These are phyloP conservation scores for Phytopythium montanum DNA, from an alignment of 352 stramenopile genomes.

Conservation along the genomic window DNA sequence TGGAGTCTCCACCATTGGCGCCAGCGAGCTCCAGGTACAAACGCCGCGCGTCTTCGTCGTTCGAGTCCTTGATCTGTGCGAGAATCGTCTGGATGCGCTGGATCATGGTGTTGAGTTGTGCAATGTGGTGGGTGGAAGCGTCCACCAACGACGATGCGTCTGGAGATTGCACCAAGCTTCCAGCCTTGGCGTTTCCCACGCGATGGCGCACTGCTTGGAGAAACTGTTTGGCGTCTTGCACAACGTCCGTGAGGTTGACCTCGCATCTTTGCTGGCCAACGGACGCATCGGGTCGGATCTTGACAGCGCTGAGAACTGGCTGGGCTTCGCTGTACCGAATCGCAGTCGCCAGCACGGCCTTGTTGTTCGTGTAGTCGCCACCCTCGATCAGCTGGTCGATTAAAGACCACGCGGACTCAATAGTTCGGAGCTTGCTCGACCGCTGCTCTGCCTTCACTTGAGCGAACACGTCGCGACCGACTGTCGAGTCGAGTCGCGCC, in stretches of 20 bases:
- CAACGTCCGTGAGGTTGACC: constrained; percentile 28
- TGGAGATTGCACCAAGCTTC: constrained; percentile 8
- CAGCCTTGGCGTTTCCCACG: constrained; percentile 14
- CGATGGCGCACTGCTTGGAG: constrained; percentile 24
- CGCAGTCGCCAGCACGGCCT: constrained; percentile 25
- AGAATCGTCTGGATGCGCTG: constrained; percentile 31
- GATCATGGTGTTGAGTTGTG: constrained; percentile 26
- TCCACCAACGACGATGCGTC: constrained; percentile 14
- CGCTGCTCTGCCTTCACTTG: constrained; percentile 22
- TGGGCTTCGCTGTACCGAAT: constrained; percentile 30
- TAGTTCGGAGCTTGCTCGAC: constrained; percentile 16
- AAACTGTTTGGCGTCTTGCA: constrained; percentile 30
- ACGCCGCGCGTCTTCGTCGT: constrained; percentile 25
- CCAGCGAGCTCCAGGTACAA: constrained; percentile 34
- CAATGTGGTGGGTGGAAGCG: constrained; percentile 20
- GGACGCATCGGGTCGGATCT: constrained; percentile 15
- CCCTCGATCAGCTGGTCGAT: constrained; percentile 21
- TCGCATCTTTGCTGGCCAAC: constrained; percentile 9
- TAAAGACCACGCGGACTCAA: constrained; percentile 22
- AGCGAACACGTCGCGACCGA: constrained; percentile 30
- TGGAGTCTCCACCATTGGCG: constrained; percentile 2
- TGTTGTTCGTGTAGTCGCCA: constrained; percentile 16
- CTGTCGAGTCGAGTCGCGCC: constrained; percentile 19
- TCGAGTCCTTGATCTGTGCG: constrained; percentile 25
- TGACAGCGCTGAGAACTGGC: constrained; percentile 25